Base-by-base conservation (phyloP, 1,284 basidiomycete genomes). In the Volvariella surrecta region DNA sequence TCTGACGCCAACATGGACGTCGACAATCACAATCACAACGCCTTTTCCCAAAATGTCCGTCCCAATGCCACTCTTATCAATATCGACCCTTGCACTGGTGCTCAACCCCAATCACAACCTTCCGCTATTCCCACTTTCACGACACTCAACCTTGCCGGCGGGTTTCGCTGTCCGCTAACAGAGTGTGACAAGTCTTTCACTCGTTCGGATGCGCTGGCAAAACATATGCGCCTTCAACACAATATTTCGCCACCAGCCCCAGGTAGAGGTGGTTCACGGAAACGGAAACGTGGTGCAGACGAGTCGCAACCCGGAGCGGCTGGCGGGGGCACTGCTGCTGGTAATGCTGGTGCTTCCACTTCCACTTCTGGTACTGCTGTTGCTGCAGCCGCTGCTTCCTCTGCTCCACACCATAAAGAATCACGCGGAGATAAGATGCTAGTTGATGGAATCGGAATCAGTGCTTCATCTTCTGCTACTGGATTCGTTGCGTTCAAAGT, bases 131-230 rank as follows among this genome's bases (percentile, higher is more conserved):
- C n/a, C n/a, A n/a, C n/a, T n/a, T n/a, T n/a, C n/a, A n/a, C n/a
- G n/a, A n/a, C n/a, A n/a, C n/a, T n/a, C n/a, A n/a, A n/a, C n/a
- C n/a, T n/a, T n/a, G n/a, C n/a, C n/a, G n/a, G n/a, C n/a, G n/a
- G n/a, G n/a, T n/a, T n/a, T n/a, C n/a, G n/a, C n/a, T n/a, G n/a
- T n/a, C n/a, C n/a, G n/a, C n/a, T n/a, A n/a, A 15, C 54, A 88
- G 91, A 93, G 64, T 94, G 91, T 57, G 91, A 94, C 68, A 93
- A 91, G 58, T 86, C 87, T 0, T 94, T 94, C 59, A 92, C 91
- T 3, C 84, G 90, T 24, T 90, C 89, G 0, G 91, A 94, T 61
- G 90, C 90, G 17, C 76, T 93, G 11, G 84, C 85, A 13, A 94
- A 94, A 57, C 90, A 94, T 59, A 87, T 92, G 80, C 79, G 89